Evolutionary conservation across 768 basidiomycete genomes (phyloP), one percentile per base, ranked within the genome.

Genomic region (Naganishia antarctica): DNA sequence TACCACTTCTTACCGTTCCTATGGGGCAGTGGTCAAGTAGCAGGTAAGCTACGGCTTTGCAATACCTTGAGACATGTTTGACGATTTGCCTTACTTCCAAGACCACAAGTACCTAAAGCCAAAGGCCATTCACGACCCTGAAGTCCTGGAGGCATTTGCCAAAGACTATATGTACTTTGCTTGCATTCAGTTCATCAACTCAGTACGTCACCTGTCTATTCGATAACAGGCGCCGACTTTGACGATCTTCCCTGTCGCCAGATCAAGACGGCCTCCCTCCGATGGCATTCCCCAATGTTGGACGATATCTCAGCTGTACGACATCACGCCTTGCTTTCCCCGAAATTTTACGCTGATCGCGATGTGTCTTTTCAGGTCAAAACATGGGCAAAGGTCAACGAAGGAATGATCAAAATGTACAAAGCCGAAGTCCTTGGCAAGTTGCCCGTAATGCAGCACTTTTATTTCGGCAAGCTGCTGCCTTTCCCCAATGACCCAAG

Each of bases 201-300:
- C 90, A 2, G 91, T 91, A 67, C 21, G 85, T 76, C 29, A n/a
- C 5, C 45, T 31, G n/a, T 26, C 28, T 37, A n/a, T 48, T 25
- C 13, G 29, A 37, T n/a, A 26, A 13, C 8, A 3, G 23, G 18
- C 2, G 4, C 32, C n/a, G 28, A 59, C 40, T 21, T 12, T 32
- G 25, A 29, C 4, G 18, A 25, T 47, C 25, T 3, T 29, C 15
- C 18, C 26, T 13, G 8, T 57, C 1, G 41, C 7, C 61, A 93
- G 90, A 90, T 97, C 69, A 98, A 98, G 75, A 91, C 92, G 0
- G 92, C 93, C 0, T 92, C 92, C 0, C 81, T 98, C 0, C 83
- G 91, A 58, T 99, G 94, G 94, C 94, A 99, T 79, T 96, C 91
- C 0, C 94, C 94, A 0, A 98, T 99, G 94, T 84, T 99, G 7